Conservation (phyloP, 768 basidiomycete genomes). For the Hypholoma sublateritium region DNA sequence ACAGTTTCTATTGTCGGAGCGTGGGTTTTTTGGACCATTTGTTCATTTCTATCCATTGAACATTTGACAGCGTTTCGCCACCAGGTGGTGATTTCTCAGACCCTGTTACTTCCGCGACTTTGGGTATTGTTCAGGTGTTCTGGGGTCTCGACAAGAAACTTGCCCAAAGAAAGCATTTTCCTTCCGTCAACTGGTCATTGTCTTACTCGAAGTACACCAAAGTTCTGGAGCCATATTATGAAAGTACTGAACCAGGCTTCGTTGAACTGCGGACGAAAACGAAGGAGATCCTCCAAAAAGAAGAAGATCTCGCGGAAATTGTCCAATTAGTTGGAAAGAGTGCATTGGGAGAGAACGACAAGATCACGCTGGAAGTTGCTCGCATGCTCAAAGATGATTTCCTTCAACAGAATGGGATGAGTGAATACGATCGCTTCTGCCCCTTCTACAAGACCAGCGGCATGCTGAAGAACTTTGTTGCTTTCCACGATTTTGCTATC, state of each 20-base stretch:
- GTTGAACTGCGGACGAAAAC: constrained; percentile 88
- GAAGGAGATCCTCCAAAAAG: constrained; percentile 98
- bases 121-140: constrained; percentile 99
- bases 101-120: constrained; percentile 95
- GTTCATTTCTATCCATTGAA: neutral
- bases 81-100: constrained; percentile 99
- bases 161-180: constrained; percentile 98
- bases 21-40: constrained; percentile 49
- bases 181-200: constrained; percentile 99
- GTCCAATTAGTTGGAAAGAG: constrained; percentile 99
- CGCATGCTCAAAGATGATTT: constrained; percentile 97
- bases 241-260: constrained; percentile 90
- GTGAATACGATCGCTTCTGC: constrained; percentile 95
- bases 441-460: constrained; percentile 98
- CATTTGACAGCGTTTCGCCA: constrained; percentile 80
- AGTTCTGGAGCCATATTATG: constrained; percentile 91
- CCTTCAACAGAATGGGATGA: constrained; percentile 98
- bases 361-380: constrained; percentile 97
- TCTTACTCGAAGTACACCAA: constrained; percentile 99
- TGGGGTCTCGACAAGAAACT: constrained; percentile 99
- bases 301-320: constrained; percentile 97
- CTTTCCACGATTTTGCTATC: constrained; percentile 89
- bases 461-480: constrained; percentile 94
- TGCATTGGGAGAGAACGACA: constrained; percentile 94
- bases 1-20: constrained; percentile 99